Conservation (phyloP, 2,329 filamentous ascomycete species). For the Scopulariopsis brevicaulis region DNA sequence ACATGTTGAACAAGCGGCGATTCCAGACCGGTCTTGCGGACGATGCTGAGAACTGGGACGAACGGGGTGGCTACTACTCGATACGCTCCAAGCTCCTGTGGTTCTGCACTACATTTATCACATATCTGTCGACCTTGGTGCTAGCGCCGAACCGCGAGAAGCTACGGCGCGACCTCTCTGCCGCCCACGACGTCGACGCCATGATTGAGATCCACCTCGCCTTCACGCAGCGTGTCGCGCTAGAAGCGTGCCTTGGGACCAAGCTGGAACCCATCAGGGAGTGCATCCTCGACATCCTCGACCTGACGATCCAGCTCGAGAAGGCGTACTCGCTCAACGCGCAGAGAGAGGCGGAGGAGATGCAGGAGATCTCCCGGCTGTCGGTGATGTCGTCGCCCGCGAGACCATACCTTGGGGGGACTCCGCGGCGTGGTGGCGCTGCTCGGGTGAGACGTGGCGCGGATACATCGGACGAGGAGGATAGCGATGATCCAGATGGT, state of each 20-base stretch:
- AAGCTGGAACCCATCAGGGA: slow-evolving; percentile 61
- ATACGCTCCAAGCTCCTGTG: slow-evolving; percentile 62
- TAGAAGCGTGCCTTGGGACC: slow-evolving; percentile 57
- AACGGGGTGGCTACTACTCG: slow-evolving; percentile 39
- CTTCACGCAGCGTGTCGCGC: slow-evolving; percentile 51
- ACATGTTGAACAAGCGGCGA: slow-evolving; percentile 48
- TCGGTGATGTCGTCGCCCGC: slow-evolving; percentile 21
- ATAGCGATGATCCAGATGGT: slow-evolving; percentile 16
- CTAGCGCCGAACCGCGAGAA: slow-evolving; percentile 46
- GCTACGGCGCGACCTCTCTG: slow-evolving; percentile 45
- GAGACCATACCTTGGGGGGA: neutral
- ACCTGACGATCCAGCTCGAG: slow-evolving; percentile 60
- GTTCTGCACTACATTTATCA: slow-evolving; percentile 65
- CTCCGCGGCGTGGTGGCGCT: slow-evolving; percentile 7
- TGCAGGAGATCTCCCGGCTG: slow-evolving; percentile 25
- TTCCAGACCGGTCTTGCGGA: slow-evolving; percentile 27
- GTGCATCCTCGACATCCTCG: slow-evolving; percentile 63
- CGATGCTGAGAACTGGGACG: slow-evolving; percentile 23
- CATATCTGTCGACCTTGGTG: slow-evolving; percentile 65
- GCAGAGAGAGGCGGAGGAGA: slow-evolving; percentile 18
- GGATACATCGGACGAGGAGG: slow-evolving; percentile 23
- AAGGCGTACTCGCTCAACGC: slow-evolving; percentile 37
- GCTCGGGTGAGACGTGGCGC: neutral
- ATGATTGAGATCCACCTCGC: slow-evolving; percentile 62
- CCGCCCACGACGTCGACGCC: slow-evolving; percentile 62